Base-by-base conservation (phyloP, 2,329 filamentous ascomycete genomes). In the Hortaea werneckii region DNA sequence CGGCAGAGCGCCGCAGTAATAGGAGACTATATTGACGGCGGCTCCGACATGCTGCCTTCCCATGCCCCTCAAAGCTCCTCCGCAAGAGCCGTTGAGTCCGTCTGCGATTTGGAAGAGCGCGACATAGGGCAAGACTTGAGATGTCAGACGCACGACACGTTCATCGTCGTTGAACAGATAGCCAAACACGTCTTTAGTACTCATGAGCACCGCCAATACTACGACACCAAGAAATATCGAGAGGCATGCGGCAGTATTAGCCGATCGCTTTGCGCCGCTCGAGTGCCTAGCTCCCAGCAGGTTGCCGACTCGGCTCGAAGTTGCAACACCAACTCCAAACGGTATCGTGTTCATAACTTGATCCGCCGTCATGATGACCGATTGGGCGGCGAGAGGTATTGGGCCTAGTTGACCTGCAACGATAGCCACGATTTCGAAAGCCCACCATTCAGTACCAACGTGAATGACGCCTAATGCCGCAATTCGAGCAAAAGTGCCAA, bases 71-170 rank as follows among this genome's bases (percentile, higher is more conserved):
- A 94, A 67, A 13, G 80, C 79, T 1, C 88, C 87, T 1, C 88
- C 87, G 59, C 87, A 94, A 49, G 80, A 85, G 1, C 87, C 87
- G 57, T 92, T 92, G 30, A 94, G 67, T 0, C 87, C 88, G 61
- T 94, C 87, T 0, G 87, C 87, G 49, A 94, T 89, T 68, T 94
- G 87, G 65, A 94, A 94, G 2, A 94, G 70, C 0, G 87, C 88
- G 1, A 94, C 87, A 56, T 82, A 90, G 0, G 88, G 88, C 72
- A 94, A 81, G 27, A 94, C 83, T 11, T 82, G 69, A 0, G 83
- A 78, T 0, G 88, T 89, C 0, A 94, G 76, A 6, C 62, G 68
- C 38, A 94, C 73, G 0, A 94, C 87, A 0, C 74, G 66, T 12
- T 77, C 65, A 55, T 94, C 86, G 51, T 88, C 77, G 57, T 89